phyloP scores from a whole-genome alignment of 208 protist genomes.

The Leishmania braziliensis region DNA sequence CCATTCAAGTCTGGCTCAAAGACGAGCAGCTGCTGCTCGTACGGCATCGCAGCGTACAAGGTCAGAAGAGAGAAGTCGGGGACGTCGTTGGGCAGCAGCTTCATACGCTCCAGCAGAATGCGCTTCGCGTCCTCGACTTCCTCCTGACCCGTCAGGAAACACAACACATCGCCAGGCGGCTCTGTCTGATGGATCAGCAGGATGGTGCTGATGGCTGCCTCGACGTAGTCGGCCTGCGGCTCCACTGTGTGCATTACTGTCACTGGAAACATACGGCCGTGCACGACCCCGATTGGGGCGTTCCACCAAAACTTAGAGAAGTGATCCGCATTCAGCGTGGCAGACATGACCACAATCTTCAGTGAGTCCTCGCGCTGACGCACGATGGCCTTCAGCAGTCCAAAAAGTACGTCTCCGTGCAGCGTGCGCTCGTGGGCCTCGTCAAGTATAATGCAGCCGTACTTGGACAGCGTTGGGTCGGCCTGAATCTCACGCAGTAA shows the following conservation, averaged over 20 bases:
- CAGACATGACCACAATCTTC: constrained; percentile 97
- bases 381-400: constrained; percentile 88
- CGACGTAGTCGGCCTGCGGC: constrained; percentile 97
- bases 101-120: constrained; percentile 81
- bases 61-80: constrained; percentile 76
- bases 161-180: constrained; percentile 97
- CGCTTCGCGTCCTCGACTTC: constrained; percentile 90
- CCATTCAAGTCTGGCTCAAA: constrained; percentile 93
- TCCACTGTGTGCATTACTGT: constrained; percentile 94
- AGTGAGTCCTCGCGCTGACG: constrained; percentile 64
- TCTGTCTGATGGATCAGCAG: constrained; percentile 97
- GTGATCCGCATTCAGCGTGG: constrained; percentile 95
- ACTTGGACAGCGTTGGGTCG: constrained; percentile 91
- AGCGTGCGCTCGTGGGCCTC: constrained; percentile 99
- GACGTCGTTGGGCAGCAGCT: constrained; percentile 64
- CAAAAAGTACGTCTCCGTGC: constrained; percentile 93
- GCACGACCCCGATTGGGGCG: constrained; percentile 91
- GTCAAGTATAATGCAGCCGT: constrained; percentile 99
- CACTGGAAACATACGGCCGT: constrained; percentile 92
- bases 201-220: constrained; percentile 96
- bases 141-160: constrained; percentile 99
- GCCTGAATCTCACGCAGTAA: constrained; percentile 95
- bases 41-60: constrained; percentile 96
- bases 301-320: constrained; percentile 96
- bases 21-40: constrained; percentile 96